Conservation (phyloP, 495 filamentous ascomycete genomes). For the Achaetomiella virescens region DNA sequence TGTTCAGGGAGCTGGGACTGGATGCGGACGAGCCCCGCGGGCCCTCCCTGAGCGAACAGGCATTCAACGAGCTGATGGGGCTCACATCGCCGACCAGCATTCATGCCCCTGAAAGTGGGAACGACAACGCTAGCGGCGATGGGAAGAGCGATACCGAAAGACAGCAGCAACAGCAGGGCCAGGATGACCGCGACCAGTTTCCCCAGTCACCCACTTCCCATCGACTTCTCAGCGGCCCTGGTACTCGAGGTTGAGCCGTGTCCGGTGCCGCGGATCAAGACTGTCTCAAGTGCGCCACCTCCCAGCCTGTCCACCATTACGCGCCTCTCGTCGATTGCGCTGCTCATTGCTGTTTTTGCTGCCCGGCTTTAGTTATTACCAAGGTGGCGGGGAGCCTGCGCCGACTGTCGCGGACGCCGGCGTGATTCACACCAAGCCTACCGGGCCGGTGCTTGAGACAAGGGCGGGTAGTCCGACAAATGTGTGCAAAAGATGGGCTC, state of each 20-base stretch:
- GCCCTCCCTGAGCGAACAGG: constrained; percentile 17
- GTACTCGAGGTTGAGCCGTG: constrained; percentile 33
- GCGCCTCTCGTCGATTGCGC: constrained; percentile 42
- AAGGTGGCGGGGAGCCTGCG: constrained; percentile 28
- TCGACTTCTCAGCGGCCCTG: constrained; percentile 21
- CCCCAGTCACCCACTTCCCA: constrained; percentile 13
- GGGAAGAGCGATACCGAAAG: constrained; percentile 9
- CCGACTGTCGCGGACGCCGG: constrained; percentile 42
- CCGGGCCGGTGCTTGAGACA: constrained; percentile 27
- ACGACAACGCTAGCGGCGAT: constrained; percentile 12
- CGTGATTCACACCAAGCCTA: constrained; percentile 31
- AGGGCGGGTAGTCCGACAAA: constrained; percentile 45
- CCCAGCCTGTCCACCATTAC: constrained; percentile 33
- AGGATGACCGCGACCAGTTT: background rate
- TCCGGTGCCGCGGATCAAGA: constrained; percentile 37
- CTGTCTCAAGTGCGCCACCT: constrained; percentile 36
- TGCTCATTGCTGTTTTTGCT: constrained; percentile 50
- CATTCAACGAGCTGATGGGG: constrained; percentile 23
- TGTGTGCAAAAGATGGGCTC: constrained; percentile 61
- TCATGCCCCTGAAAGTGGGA: background rate
- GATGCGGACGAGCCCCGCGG: constrained; percentile 28
- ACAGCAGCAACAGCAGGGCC: constrained; percentile 1
- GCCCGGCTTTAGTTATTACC: constrained; percentile 40
- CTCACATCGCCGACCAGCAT: constrained; percentile 14
- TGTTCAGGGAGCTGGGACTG: constrained; percentile 44